These are phyloP conservation scores for Aeschynomene evenia DNA, from an alignment of 306 rosid genomes.

Conservation along the genomic window DNA sequence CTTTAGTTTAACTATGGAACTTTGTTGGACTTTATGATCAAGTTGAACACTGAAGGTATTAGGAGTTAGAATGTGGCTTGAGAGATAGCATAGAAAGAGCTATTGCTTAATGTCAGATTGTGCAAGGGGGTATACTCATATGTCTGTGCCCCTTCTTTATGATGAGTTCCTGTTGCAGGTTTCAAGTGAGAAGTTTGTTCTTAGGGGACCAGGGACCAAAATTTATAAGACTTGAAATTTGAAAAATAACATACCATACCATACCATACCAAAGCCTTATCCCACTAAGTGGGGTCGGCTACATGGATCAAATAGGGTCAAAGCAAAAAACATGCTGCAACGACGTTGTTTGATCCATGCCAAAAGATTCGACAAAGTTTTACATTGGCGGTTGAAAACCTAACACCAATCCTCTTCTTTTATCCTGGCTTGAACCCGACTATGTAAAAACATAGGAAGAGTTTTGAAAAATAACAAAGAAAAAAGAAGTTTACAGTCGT, in stretches of 20 bases:
- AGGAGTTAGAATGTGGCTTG: not conserved
- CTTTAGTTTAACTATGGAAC: not conserved
- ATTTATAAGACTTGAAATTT: not conserved
- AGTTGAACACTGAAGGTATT: not conserved
- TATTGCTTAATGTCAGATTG: not conserved
- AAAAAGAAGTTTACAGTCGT: not conserved
- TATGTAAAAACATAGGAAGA: too few species aligned
- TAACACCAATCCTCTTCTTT: too few species aligned
- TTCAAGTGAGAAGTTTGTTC: not conserved
- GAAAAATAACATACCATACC: too few species aligned
- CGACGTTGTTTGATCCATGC: too few species aligned
- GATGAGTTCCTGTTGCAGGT: slow-evolving; percentile 47
- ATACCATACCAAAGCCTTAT: too few species aligned
- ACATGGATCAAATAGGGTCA: too few species aligned
- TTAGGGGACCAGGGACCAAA: not conserved
- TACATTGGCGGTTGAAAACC: too few species aligned
- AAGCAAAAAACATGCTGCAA: too few species aligned
- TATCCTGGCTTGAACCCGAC: too few species aligned
- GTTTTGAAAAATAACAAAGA: too few species aligned
- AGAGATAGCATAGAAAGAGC: slow-evolving; percentile 1
- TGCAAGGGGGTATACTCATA: slow-evolving; percentile 33
- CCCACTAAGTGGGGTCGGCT: too few species aligned
- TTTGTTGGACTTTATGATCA: slow-evolving; percentile 2
- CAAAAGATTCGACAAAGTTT: too few species aligned
- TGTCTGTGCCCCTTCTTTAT: slow-evolving; percentile 42